phyloP scores from a whole-genome alignment of 2,329 filamentous ascomycete species.

The Alternaria incomplexa region DNA sequence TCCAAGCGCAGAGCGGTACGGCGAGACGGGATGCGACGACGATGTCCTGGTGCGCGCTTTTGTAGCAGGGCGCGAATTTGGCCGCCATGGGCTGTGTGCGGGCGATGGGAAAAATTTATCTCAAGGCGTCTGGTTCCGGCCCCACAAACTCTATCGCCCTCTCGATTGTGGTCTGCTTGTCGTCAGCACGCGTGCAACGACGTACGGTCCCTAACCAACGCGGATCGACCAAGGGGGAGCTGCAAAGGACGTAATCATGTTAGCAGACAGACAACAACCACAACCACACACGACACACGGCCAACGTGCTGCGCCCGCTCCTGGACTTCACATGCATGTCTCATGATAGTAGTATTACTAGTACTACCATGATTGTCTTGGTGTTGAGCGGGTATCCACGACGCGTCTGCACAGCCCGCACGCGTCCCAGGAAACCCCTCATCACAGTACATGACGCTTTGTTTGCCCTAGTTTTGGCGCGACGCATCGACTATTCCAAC shows the following conservation, averaged over 20 bases:
- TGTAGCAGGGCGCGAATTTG: not conserved
- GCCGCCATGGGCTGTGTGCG: not conserved
- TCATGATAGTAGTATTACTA: conserved; percentile 9
- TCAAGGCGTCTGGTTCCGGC: conserved; percentile 13
- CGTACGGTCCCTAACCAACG: not conserved
- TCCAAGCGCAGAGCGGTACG: not conserved
- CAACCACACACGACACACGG: conserved; percentile 18
- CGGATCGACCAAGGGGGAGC: not conserved
- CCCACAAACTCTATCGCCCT: conserved; percentile 1
- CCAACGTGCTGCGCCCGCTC: conserved; percentile 21
- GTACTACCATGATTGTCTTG: conserved; percentile 10
- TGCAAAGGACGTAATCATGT: conserved; percentile 1
- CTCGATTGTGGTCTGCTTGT: conserved; percentile 16
- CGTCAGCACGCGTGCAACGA: conserved; percentile 14
- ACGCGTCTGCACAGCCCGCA: conserved; percentile 7
- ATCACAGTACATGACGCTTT: conserved; percentile 11
- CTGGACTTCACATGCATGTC: conserved; percentile 13
- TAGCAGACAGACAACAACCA: conserved; percentile 8
- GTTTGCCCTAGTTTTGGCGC: conserved; percentile 1
- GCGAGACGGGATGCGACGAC: not conserved
- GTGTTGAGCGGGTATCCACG: conserved; percentile 16
- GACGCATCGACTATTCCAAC: conserved; percentile 22
- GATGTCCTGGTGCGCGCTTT: not conserved
- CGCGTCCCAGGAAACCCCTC: conserved; percentile 15
- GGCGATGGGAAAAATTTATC: not conserved